Evolutionary conservation across 2,329 filamentous ascomycete species (phyloP), one percentile per base, ranked within the genome.

Genomic region (Colletotrichum sublineola): DNA sequence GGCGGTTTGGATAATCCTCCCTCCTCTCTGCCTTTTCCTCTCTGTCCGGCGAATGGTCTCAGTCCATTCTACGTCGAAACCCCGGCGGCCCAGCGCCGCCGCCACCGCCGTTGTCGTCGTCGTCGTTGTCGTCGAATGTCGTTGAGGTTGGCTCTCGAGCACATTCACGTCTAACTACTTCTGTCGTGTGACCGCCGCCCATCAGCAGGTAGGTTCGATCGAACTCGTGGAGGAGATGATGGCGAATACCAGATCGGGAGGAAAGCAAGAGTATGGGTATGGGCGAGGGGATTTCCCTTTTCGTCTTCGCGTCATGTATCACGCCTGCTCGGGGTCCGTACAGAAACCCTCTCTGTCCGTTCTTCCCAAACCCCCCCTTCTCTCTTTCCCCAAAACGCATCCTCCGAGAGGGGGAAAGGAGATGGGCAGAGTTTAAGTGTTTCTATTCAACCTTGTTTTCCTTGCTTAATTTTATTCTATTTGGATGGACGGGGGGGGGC

Each of bases 371-470:
- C 42, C 18, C 15, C 6, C 12, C 4, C 5, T 9, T n/a, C n/a
- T 3, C 46, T 18, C 9, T 48, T n/a, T 24, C 24, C 50, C 50
- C 50, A 29, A 53, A 53, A 53, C 50, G 29, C 14, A 31, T 53
- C 53, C 5, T 5, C 14, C 33, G 20, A 20, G 53, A 31, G 24
- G 2, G 15, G 5, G 5, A 20, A 2, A 29, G 29, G 20, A n/a
- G 20, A 38, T 38, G 31, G 18, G 53, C 53, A 31, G 50, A 56
- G 11, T 56, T 56, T 14, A 12, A n/a, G 24, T 48, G n/a, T 48
- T 48, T 48, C 5, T 12, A 48, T 48, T 20, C n/a, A 63, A 38
- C 31, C 66, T 63, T 63, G 48, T 63, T 68, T 40, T 44, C 18
- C 15, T 24, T 36, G 7, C n/a, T 4, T 40, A 58, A 18, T 20